Evolutionary conservation across 2,329 filamentous ascomycete genomes (phyloP), one percentile per base, ranked within the genome.

Genomic region (Phialophora chinensis): DNA sequence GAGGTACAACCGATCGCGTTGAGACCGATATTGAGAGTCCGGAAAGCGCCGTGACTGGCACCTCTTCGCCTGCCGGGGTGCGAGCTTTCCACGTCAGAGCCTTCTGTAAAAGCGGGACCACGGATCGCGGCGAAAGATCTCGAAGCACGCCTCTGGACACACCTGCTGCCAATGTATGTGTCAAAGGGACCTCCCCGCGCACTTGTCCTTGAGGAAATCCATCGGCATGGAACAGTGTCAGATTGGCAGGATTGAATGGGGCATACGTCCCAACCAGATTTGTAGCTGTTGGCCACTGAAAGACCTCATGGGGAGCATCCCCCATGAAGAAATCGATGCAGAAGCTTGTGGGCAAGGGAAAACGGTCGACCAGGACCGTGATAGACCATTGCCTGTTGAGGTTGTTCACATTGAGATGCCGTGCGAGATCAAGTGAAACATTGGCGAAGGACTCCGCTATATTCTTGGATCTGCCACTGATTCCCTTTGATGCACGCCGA

Each of bases 311-410:
- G 0, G 84, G 79, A 1, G 82, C 79, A 2, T 82, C 75, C 0
- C 88, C 90, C 1, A 92, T 74, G 77, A 93, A 93, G 66, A 93
- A 80, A 74, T 89, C 86, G 23, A 94, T 80, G 62, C 82, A 83
- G 73, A 89, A 91, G 0, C 88, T 86, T 0, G 84, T 85, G 11
- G 84, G 80, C 8, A 90, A 76, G 2, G 86, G 86, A 65, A 86
- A 74, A 67, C 72, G 73, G 55, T 75, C 72, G 17, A 88, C 86
- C 17, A 81, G 80, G 53, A 93, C 83, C 72, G 90, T 91, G 71
- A 86, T 87, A 27, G 88, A 82, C 86, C 91, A 94, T 72, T 93
- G 74, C 60, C 60, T 74, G 56, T 70, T 66, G 66, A 73, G 71
- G 70, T 74, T 76, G 71, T 75, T 77, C 60, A 77, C 71, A 52